phyloP scores from a whole-genome alignment of 1,284 basidiomycete species.

The Tetrapyrgos nigripes region DNA sequence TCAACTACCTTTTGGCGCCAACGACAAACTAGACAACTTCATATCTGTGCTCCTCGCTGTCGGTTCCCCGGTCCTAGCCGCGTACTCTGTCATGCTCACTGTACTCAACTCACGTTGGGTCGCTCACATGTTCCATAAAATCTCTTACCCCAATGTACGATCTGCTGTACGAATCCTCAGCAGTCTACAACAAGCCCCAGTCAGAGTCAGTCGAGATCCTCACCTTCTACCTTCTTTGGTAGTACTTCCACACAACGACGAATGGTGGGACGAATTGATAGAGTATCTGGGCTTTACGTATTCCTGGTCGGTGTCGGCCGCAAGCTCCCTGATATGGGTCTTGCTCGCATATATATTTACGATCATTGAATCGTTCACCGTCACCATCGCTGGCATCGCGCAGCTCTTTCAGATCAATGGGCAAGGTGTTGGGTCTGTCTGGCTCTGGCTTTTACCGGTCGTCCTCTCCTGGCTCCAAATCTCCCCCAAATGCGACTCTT shows the following conservation, averaged over 20 bases:
- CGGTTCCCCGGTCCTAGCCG: conserved; percentile 45
- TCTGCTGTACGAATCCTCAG: conserved; percentile 36
- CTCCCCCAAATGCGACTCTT: conserved; percentile 46
- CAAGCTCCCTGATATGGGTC: conserved; percentile 39
- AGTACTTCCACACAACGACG: conserved; percentile 40
- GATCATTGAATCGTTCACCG: conserved; percentile 33
- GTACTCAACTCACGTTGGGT: conserved; percentile 44
- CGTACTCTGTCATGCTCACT: conserved; percentile 44
- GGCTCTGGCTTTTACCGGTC: conserved; percentile 42
- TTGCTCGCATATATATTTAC: conserved; percentile 41
- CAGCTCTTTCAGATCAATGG: conserved; percentile 22
- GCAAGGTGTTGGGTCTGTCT: conserved; percentile 36
- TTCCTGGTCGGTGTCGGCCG: conserved; percentile 42
- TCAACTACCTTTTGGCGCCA: conserved; percentile 34
- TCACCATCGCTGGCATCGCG: conserved; percentile 19
- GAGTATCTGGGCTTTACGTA: conserved; percentile 35
- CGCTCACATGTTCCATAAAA: conserved; percentile 32
- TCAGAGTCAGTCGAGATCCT: conserved; percentile 30
- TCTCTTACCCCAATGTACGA: conserved; percentile 35
- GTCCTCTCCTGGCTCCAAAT: conserved; percentile 43
- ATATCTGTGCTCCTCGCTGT: conserved; percentile 38
- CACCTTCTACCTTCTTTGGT: conserved; percentile 40
- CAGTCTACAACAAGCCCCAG: conserved; percentile 42
- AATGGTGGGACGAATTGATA: conserved; percentile 39
- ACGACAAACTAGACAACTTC: conserved; percentile 36